Evolutionary conservation across 2,329 filamentous ascomycete species (phyloP).

Genomic region (Aspergillus sp.): DNA sequence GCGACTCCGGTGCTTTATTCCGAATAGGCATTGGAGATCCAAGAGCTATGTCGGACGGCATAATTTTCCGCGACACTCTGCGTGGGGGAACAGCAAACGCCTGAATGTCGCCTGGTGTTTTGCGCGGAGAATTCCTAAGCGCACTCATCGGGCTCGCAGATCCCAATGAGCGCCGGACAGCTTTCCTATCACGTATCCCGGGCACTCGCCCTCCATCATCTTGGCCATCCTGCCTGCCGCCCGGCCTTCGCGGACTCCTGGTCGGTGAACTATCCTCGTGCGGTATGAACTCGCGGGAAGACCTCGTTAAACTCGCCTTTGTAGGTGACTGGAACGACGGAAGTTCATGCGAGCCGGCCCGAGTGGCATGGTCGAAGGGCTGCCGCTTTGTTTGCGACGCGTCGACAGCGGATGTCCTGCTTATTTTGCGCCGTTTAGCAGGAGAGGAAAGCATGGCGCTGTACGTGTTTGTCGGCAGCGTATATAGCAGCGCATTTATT

Average conservation of each 20-base stretch:
- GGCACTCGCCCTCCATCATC: constrained; percentile 13
- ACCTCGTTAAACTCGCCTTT: constrained; percentile 52
- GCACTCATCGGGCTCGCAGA: constrained; percentile 17
- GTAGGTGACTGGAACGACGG: constrained; percentile 61
- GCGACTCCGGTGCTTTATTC: constrained; percentile 11
- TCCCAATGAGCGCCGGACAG: constrained; percentile 26
- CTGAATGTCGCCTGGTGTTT: constrained; percentile 21
- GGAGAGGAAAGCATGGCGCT: constrained; percentile 38
- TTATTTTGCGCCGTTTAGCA: constrained; percentile 56
- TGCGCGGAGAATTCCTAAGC: constrained; percentile 15
- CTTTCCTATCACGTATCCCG: constrained; percentile 29
- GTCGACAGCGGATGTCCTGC: constrained; percentile 41
- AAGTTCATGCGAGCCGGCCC: constrained; percentile 26
- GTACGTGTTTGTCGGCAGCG: no score
- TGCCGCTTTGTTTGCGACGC: constrained; percentile 31
- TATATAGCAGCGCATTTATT: no score
- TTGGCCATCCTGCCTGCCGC: constrained; percentile 8
- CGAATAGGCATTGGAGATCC: constrained; percentile 15
- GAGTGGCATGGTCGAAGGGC: constrained; percentile 10
- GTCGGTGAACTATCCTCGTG: constrained; percentile 31
- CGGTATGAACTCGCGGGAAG: constrained; percentile 48
- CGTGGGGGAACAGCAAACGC: constrained; percentile 29
- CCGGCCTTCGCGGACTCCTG: constrained; percentile 20
- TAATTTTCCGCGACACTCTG: constrained; percentile 25
- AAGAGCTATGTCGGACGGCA: constrained; percentile 20